A percentile compares a stretch with the other conserved stretches of the same genome.
Conservation (phyloP, 2,329 filamentous ascomycete genomes). For the Chaetomium globosum region DNA sequence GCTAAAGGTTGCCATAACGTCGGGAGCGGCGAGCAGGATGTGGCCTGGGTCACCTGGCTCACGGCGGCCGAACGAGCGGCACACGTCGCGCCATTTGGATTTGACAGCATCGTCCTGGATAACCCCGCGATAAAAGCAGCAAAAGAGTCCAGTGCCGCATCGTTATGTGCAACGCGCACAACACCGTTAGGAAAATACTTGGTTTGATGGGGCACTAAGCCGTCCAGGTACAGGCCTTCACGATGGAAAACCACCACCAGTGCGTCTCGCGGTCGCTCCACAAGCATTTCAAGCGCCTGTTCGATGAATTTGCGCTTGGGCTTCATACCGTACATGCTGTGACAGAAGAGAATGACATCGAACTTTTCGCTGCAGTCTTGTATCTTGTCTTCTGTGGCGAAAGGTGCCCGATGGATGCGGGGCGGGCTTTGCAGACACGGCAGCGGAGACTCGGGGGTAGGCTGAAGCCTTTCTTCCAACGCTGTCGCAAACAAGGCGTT, state of each 20-base stretch:
- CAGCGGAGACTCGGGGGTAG: conserved; percentile 41
- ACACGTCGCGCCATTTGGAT: conserved; percentile 54
- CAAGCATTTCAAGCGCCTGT: conserved; percentile 53
- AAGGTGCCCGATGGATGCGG: conserved; percentile 46
- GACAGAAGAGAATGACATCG: conserved; percentile 63
- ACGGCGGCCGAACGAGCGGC: conserved; percentile 49
- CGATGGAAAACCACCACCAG: conserved; percentile 60
- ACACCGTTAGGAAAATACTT: conserved; percentile 51
- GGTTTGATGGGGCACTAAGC: conserved; percentile 52
- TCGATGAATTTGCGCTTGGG: conserved; percentile 52
- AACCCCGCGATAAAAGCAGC: conserved; percentile 56
- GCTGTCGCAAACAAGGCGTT: conserved; percentile 50
- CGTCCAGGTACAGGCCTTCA: conserved; percentile 50
- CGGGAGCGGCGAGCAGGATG: conserved; percentile 54
- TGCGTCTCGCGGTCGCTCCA: conserved; percentile 41
- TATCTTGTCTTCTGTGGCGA: conserved; percentile 37
- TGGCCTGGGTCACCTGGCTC: conserved; percentile 43
- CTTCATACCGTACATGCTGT: conserved; percentile 65
- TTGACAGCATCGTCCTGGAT: conserved; percentile 43
- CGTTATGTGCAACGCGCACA: conserved; percentile 48
- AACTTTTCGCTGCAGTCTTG: conserved; percentile 45
- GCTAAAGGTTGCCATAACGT: conserved; percentile 56
- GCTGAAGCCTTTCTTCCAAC: conserved; percentile 49
- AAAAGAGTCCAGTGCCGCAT: conserved; percentile 55
- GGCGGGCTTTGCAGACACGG: conserved; percentile 44